These are phyloP conservation scores for Irineochytrium annulatum DNA, from an alignment of 192 early-diverging fungal species.

Conservation along the genomic window DNA sequence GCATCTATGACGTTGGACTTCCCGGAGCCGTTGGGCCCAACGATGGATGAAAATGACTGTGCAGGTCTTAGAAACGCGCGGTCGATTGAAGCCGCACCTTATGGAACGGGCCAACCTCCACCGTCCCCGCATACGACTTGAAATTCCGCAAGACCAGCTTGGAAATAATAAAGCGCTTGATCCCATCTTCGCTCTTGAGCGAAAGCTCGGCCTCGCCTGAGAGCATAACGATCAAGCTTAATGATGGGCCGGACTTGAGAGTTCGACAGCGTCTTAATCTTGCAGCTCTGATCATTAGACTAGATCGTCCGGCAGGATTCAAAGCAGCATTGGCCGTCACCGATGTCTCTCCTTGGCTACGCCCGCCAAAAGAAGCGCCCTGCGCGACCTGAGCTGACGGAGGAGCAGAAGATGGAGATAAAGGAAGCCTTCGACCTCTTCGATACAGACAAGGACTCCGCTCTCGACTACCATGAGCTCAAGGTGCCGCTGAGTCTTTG, in stretches of 20 bases:
- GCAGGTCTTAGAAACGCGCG: not conserved
- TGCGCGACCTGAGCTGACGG: conserved; percentile 47
- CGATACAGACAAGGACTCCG: conserved; percentile 83
- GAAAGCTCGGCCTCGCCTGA: no score
- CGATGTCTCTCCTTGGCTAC: conserved; percentile 28
- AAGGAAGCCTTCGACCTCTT: conserved; percentile 96
- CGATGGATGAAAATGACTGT: conserved; percentile 75
- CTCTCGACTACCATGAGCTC: conserved; percentile 77
- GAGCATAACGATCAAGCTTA: no score
- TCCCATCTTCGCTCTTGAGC: no score
- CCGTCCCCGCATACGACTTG: conserved; percentile 89
- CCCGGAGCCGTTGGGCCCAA: conserved; percentile 96
- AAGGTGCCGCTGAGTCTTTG: conserved; percentile 46
- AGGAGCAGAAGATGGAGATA: conserved; percentile 86
- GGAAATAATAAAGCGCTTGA: conserved; percentile 65
- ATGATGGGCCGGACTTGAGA: no score
- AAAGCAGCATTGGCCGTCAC: no score
- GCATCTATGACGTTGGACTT: conserved; percentile 99
- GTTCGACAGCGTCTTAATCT: no score
- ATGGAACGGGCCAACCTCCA: conserved; percentile 96
- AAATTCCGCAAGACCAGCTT: conserved; percentile 92
- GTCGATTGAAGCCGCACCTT: conserved; percentile 52
- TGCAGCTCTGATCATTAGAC: no score
- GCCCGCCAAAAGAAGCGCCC: conserved; percentile 29
- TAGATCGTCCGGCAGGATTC: no score